A percentile compares a stretch with the other conserved stretches of the same genome.
These are phyloP conservation scores for Halophytophthora polymorphica DNA, from an alignment of 352 stramenopile species.

Conservation along the genomic window DNA sequence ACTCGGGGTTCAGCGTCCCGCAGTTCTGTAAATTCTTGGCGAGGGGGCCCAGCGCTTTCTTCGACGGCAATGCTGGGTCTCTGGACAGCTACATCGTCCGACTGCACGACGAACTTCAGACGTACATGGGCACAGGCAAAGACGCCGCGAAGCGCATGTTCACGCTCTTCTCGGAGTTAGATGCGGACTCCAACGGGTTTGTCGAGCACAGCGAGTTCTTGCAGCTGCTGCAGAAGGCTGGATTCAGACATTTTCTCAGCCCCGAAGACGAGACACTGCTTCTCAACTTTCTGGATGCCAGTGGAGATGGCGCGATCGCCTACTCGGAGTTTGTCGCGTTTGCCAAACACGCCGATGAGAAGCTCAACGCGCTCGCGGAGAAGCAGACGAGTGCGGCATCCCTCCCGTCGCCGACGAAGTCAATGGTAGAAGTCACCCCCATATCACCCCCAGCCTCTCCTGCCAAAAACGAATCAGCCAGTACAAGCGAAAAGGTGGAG, in stretches of 20 bases:
- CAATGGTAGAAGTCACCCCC: conserved; percentile 8
- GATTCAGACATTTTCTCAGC: conserved; percentile 53
- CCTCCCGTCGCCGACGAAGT: conserved; percentile 20
- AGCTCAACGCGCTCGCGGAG: conserved; percentile 26
- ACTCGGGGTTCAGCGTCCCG: conserved; percentile 43
- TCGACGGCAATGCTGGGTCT: conserved; percentile 31
- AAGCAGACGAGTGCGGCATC: conserved; percentile 12
- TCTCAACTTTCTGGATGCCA: conserved; percentile 65
- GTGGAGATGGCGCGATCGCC: conserved; percentile 57
- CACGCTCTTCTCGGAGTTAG: conserved; percentile 51
- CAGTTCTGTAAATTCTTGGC: conserved; percentile 58
- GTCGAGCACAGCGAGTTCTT: conserved; percentile 67
- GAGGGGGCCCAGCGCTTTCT: conserved; percentile 44
- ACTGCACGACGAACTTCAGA: conserved; percentile 52
- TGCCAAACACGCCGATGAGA: conserved; percentile 39
- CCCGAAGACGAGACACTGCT: conserved; percentile 62
- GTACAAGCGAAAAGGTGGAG: conserved; percentile 5
- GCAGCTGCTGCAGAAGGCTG: conserved; percentile 58
- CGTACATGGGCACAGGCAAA: conserved; percentile 55
- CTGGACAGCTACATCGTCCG: conserved; percentile 58
- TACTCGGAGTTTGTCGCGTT: conserved; percentile 73
- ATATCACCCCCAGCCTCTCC: conserved; percentile 10
- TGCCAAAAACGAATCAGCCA: conserved; percentile 14
- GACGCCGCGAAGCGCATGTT: conserved; percentile 44
- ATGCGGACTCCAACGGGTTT: conserved; percentile 47